Percentiles rank a stretch among this genome's conserved stretches.
These are phyloP conservation scores for Exophiala aquamarina DNA, from an alignment of 2,329 filamentous ascomycete genomes.

Conservation along the genomic window DNA sequence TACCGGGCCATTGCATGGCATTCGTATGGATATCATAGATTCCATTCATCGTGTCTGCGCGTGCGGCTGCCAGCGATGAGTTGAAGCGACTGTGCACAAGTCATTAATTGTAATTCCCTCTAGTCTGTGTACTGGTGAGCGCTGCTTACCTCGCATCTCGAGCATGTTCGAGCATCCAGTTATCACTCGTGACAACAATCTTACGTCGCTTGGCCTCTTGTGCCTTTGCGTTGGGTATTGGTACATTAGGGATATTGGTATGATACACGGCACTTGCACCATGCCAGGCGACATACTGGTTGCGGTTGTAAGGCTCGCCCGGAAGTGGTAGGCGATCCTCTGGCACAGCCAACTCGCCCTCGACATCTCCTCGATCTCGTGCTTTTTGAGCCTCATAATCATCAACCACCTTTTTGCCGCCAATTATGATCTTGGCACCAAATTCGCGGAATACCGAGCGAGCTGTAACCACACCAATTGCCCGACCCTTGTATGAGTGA, in stretches of 20 bases:
- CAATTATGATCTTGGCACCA: constrained; percentile 89
- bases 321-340: constrained; percentile 72
- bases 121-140: no score
- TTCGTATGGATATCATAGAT: constrained; percentile 96
- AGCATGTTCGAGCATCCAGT: constrained; percentile 96
- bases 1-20: constrained; percentile 78
- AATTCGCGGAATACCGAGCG: constrained; percentile 97
- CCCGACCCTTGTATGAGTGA: constrained; percentile 96
- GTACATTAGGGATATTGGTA: constrained; percentile 73
- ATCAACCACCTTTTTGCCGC: constrained; percentile 79
- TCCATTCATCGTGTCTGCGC: constrained; percentile 69
- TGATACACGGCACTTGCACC: constrained; percentile 96
- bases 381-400: constrained; percentile 83
- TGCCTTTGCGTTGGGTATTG: constrained; percentile 70
- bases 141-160: constrained; percentile 73
- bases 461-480: constrained; percentile 94
- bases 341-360: constrained; percentile 89
- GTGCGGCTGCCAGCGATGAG: constrained; percentile 65
- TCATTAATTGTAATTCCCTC: no score
- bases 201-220: constrained; percentile 78
- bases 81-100: constrained; percentile 89
- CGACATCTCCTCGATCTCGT: constrained; percentile 72
- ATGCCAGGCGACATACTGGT: constrained; percentile 98
- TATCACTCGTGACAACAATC: constrained; percentile 85
- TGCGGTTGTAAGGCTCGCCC: constrained; percentile 95